phyloP scores from a whole-genome alignment of 108 stramenopile genomes.

The Cafeteria roenbergensis region DNA sequence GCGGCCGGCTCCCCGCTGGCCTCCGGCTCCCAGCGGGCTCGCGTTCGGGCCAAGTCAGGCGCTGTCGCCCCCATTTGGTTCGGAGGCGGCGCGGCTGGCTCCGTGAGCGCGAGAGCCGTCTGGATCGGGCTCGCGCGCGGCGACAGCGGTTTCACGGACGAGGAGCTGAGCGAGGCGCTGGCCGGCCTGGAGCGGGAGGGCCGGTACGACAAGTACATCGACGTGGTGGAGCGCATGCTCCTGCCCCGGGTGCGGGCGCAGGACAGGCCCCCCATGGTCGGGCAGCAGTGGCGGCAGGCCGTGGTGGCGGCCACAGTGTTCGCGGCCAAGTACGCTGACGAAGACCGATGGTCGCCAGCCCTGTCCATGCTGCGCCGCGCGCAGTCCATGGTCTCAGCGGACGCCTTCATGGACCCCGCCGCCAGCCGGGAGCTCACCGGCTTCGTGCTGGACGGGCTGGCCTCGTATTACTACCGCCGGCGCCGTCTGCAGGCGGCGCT shows the following conservation, averaged over 20 bases:
- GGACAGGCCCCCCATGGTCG: conserved; percentile 1
- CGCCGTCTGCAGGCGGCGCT: conserved; percentile 36
- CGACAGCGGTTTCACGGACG: not conserved
- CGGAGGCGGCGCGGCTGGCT: too few relatives aligned
- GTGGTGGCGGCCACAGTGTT: conserved; percentile 23
- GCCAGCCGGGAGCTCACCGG: conserved; percentile 24
- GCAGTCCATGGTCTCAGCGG: conserved; percentile 5
- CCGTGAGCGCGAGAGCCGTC: too few relatives aligned
- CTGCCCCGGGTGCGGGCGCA: not conserved
- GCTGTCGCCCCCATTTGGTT: not conserved
- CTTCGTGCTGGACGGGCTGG: conserved; percentile 34
- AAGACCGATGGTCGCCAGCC: conserved; percentile 13
- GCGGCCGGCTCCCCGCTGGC: too few relatives aligned
- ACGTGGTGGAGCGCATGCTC: not conserved
- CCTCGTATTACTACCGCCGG: conserved; percentile 43
- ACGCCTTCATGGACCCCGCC: conserved; percentile 1
- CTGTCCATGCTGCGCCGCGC: conserved; percentile 19
- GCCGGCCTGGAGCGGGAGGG: not conserved
- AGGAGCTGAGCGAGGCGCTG: not conserved
- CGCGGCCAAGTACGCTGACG: conserved; percentile 17
- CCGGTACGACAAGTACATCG: not conserved
- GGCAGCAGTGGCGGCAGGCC: conserved; percentile 33
- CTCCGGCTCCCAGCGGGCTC: not conserved
- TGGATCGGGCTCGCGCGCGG: not conserved
- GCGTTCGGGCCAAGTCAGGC: not conserved